Percentiles rank a stretch among this genome's conserved stretches.
phyloP scores from a whole-genome alignment of 768 basidiomycete genomes.

The Pluteus cervinus region DNA sequence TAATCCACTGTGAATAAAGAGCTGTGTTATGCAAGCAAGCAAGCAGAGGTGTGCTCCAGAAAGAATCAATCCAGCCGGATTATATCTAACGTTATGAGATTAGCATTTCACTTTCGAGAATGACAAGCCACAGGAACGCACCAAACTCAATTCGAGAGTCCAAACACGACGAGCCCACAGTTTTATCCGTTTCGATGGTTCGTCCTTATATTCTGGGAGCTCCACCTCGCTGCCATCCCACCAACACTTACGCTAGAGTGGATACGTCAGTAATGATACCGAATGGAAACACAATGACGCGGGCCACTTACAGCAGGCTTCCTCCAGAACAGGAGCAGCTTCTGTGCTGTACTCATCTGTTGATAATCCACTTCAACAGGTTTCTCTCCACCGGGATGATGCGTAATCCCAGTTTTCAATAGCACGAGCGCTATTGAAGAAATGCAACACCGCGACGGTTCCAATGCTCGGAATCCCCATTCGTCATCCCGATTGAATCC shows the following conservation, averaged over 20 bases:
- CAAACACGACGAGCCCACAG: constrained; percentile 97
- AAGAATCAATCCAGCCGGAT: too few species aligned
- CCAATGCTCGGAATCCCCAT: constrained; percentile 96
- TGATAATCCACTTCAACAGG: constrained; percentile 80
- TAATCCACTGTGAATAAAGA: too few species aligned
- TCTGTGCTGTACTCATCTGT: constrained; percentile 98
- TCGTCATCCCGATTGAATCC: constrained; percentile 97
- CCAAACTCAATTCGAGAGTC: constrained; percentile 95
- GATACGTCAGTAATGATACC: constrained; percentile 7
- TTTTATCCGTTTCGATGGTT: constrained; percentile 60
- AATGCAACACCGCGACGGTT: constrained; percentile 95
- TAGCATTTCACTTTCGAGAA: too few species aligned
- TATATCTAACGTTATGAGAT: too few species aligned
- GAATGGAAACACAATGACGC: not conserved
- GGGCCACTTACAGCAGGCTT: constrained; percentile 87
- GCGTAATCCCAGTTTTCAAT: constrained; percentile 93
- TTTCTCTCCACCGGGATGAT: constrained; percentile 59
- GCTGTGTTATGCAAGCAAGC: too few species aligned
- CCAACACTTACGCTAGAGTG: constrained; percentile 92
- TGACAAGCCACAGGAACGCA: too few species aligned
- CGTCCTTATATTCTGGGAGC: constrained; percentile 50
- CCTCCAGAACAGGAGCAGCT: constrained; percentile 95
- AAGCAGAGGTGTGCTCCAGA: too few species aligned
- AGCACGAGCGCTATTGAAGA: constrained; percentile 97
- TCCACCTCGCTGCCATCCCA: constrained; percentile 97